Evolutionary conservation across 2,329 filamentous ascomycete species (phyloP).

Genomic region (Aureobasidium sp.): DNA sequence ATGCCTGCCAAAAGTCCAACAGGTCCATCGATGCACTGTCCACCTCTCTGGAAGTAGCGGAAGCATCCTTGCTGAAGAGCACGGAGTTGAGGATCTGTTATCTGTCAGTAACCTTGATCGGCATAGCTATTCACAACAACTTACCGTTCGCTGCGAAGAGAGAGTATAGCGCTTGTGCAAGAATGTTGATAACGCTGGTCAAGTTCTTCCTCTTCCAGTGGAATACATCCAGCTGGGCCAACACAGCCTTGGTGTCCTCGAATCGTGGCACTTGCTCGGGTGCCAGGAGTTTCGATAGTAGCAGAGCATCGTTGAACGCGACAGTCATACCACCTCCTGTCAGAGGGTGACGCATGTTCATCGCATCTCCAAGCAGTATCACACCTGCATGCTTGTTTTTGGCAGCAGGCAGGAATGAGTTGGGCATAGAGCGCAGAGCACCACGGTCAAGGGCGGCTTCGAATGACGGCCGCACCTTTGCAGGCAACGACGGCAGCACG

Average conservation of each 20-base stretch:
- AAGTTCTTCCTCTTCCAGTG: constrained; percentile 81
- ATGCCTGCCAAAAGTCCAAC: constrained; percentile 75
- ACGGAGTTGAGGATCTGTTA: constrained; percentile 57
- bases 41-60: constrained; percentile 72
- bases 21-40: constrained; percentile 67
- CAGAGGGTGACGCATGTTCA: constrained; percentile 99
- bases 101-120: not conserved
- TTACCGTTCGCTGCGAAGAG: constrained; percentile 76
- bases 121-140: constrained; percentile 15
- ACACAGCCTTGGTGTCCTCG: constrained; percentile 56
- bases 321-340: constrained; percentile 98
- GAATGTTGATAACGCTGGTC: constrained; percentile 87
- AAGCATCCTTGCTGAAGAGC: constrained; percentile 88
- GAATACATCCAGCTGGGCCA: constrained; percentile 62
- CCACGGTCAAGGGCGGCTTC: constrained; percentile 65
- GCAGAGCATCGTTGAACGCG: constrained; percentile 81
- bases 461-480: constrained; percentile 64
- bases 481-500: constrained; percentile 70
- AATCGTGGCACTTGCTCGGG: constrained; percentile 62
- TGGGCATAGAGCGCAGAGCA: constrained; percentile 85
- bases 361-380: constrained; percentile 81
- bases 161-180: constrained; percentile 88
- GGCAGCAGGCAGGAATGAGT: constrained; percentile 79
- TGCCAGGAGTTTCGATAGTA: constrained; percentile 65
- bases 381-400: constrained; percentile 64